Percentiles rank a stretch among this genome's conserved stretches.
Conservation (phyloP, 805 yeast genomes). For the Blastobotrys muscicola region DNA sequence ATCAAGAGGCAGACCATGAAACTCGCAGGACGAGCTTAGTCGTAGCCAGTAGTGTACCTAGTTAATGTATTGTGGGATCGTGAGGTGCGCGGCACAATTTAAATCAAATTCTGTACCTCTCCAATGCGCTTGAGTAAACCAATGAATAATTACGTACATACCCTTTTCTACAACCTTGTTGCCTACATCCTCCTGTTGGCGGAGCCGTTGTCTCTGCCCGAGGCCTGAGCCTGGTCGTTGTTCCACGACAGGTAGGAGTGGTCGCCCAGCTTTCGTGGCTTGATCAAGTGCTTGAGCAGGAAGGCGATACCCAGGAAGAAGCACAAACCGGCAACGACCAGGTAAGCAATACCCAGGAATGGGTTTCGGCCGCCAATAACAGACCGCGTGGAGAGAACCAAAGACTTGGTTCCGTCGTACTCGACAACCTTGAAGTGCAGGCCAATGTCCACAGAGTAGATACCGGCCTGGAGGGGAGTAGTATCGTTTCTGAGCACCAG, state of each 20-base stretch:
- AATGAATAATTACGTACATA: not conserved
- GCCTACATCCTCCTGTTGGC: slow-evolving; percentile 1
- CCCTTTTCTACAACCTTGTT: not conserved
- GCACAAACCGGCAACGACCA: slow-evolving; percentile 73
- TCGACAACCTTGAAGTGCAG: slow-evolving; percentile 72
- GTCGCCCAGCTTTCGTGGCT: slow-evolving; percentile 79
- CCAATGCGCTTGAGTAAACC: not conserved
- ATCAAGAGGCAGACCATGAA: too few species aligned
- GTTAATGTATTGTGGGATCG: too few species aligned
- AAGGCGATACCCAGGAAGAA: slow-evolving; percentile 65
- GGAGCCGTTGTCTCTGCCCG: slow-evolving; percentile 1
- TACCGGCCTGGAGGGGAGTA: slow-evolving; percentile 48
- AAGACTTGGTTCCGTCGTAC: slow-evolving; percentile 83
- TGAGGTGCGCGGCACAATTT: too few species aligned
- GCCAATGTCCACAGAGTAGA: slow-evolving; percentile 57
- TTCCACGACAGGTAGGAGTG: slow-evolving; percentile 55
- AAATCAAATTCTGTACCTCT: too few species aligned
- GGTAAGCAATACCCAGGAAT: slow-evolving; percentile 74
- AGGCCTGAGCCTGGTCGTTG: slow-evolving; percentile 18
- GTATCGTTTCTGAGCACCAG: slow-evolving; percentile 66
- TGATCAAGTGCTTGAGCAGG: slow-evolving; percentile 68
- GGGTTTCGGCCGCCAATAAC: slow-evolving; percentile 83
- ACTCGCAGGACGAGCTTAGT: too few species aligned
- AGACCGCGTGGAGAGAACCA: slow-evolving; percentile 72
- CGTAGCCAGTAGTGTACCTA: too few species aligned